These are phyloP conservation scores for Sugiyamaella pinicola DNA, from an alignment of 1,139 yeast genomes.

Conservation along the genomic window DNA sequence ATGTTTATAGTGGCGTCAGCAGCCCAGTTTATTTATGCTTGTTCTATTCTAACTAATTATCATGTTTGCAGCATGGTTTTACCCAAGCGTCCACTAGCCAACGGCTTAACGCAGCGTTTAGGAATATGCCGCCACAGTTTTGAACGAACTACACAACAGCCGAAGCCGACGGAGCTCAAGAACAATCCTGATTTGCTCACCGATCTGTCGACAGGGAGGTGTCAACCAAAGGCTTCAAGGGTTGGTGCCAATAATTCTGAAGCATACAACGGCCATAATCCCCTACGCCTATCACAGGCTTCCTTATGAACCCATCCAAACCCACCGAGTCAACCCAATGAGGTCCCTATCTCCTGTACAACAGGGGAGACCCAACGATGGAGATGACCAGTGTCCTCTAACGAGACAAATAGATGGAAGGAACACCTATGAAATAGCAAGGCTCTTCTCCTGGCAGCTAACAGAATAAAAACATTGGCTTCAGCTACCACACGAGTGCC, in stretches of 20 bases:
- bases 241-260: slow-evolving; percentile 7
- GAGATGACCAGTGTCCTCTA: slow-evolving; percentile 25
- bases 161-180: slow-evolving; percentile 44
- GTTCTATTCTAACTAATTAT: slow-evolving; percentile 17
- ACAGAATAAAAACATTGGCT: slow-evolving; percentile 11
- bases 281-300: slow-evolving; percentile 19
- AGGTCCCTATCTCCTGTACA: slow-evolving; percentile 36
- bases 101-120: slow-evolving; percentile 84
- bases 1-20: background rate
- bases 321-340: slow-evolving; percentile 31
- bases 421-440: slow-evolving; percentile 15
- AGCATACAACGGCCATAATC: slow-evolving; percentile 19
- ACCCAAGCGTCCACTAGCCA: slow-evolving; percentile 85
- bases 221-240: slow-evolving; percentile 36
- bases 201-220: slow-evolving; percentile 48
- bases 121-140: slow-evolving; percentile 78
- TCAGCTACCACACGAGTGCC: slow-evolving; percentile 41
- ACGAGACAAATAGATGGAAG: slow-evolving; percentile 21
- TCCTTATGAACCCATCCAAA: slow-evolving; percentile 19
- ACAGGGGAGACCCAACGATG: slow-evolving; percentile 37
- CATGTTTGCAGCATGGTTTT: slow-evolving; percentile 87
- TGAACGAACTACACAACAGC: slow-evolving; percentile 40
- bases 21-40: too few species aligned
- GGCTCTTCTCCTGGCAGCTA: slow-evolving; percentile 27
- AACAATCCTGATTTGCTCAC: slow-evolving; percentile 36